Evolutionary conservation across 257 asterid genomes (phyloP).

Genomic region (Solanum bulbocastanum): DNA sequence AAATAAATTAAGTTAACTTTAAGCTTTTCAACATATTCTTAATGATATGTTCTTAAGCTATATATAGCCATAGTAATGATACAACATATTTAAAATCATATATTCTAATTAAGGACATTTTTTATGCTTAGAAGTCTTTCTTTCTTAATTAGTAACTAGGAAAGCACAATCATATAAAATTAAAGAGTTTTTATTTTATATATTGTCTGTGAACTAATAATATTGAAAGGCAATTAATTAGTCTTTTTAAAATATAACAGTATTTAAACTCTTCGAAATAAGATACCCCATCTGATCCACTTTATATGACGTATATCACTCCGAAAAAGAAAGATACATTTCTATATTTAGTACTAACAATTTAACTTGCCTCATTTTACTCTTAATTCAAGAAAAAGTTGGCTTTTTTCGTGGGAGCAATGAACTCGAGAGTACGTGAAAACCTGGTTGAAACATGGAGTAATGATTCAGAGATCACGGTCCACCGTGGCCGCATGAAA

Average conservation of each 20-base stretch:
- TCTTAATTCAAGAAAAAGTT: slow-evolving; percentile 37
- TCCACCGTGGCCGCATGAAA: slow-evolving; percentile 49
- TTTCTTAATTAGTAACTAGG: neutral
- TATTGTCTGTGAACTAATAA: neutral
- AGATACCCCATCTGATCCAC: neutral
- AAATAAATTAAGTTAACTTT: neutral
- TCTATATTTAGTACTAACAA: no score
- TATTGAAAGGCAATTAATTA: neutral
- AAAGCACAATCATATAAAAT: neutral
- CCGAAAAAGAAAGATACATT: no score
- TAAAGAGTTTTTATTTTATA: neutral
- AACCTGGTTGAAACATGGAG: slow-evolving; percentile 34
- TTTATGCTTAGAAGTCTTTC: neutral
- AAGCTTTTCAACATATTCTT: neutral
- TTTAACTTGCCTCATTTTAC: no score
- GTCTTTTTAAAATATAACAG: neutral
- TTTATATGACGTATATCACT: no score
- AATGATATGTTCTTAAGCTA: neutral
- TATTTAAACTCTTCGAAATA: neutral
- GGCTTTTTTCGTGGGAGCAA: slow-evolving; percentile 83
- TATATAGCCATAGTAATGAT: neutral
- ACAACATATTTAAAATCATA: neutral
- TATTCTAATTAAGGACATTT: neutral
- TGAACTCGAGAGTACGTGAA: slow-evolving; percentile 64
- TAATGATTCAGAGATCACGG: slow-evolving; percentile 47